Evolutionary conservation across 192 early-diverging fungal genomes (phyloP).

Genomic region (Geranomyces michiganensis): DNA sequence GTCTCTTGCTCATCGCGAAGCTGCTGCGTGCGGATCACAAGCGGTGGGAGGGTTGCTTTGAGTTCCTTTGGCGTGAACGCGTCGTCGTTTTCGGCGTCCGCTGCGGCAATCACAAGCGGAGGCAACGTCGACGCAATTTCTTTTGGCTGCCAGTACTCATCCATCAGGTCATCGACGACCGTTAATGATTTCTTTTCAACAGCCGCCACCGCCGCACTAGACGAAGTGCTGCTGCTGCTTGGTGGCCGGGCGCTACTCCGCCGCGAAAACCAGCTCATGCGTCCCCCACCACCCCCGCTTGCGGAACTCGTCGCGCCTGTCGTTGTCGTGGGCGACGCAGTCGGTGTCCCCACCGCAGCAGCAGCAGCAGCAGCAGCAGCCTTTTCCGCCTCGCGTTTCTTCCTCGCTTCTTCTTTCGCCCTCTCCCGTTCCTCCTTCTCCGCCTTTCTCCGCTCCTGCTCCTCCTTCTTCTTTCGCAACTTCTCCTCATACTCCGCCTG

Average conservation of each 20-base stretch:
- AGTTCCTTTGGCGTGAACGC: conserved; percentile 13
- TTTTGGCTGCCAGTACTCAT: conserved; percentile 41
- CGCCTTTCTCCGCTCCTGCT: conserved; percentile 17
- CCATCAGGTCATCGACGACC: conserved; percentile 29
- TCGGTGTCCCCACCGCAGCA: not conserved
- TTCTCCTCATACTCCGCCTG: conserved; percentile 42
- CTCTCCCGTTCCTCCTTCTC: conserved; percentile 14
- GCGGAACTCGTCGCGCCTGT: not conserved
- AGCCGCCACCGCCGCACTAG: not conserved
- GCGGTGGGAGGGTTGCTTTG: conserved; percentile 16
- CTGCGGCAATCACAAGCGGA: conserved; percentile 33
- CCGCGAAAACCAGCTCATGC: conserved; percentile 23
- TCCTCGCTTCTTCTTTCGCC: conserved; percentile 6
- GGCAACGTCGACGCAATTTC: conserved; percentile 41
- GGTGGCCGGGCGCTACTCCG: not conserved
- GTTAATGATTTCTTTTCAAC: not conserved
- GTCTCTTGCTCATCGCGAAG: not conserved
- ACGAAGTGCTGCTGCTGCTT: not conserved
- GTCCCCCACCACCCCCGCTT: not conserved
- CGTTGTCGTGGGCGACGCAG: no score
- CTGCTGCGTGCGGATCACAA: conserved; percentile 11
- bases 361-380: not conserved
- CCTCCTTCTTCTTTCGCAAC: conserved; percentile 29
- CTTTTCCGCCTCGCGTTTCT: not conserved
- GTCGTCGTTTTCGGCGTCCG: not conserved